Conservation (phyloP, 2,329 filamentous ascomycete species). For the Colletotrichum navitas region DNA sequence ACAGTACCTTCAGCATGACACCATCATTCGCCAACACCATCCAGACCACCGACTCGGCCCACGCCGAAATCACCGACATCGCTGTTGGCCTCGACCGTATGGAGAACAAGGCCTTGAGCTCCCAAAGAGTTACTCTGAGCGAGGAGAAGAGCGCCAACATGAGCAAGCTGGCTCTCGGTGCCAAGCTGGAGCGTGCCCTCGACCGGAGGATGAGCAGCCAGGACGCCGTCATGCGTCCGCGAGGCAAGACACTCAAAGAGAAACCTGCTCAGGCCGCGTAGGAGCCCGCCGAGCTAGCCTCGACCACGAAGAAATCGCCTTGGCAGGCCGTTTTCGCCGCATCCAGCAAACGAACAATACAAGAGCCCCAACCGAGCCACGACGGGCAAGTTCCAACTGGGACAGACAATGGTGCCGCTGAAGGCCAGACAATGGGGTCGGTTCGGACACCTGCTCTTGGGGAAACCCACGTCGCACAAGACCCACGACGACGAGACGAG, state of each 20-base stretch:
- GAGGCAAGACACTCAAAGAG: conserved; percentile 54
- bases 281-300: background rate
- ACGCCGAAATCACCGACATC: conserved; percentile 75
- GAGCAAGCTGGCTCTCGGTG: conserved; percentile 87
- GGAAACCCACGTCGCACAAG: background rate
- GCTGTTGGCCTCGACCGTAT: conserved; percentile 86
- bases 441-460: background rate
- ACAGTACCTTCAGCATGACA: conserved; percentile 71
- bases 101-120: conserved; percentile 86
- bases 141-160: conserved; percentile 85
- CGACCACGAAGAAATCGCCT: conserved; percentile 4
- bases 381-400: background rate
- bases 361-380: background rate
- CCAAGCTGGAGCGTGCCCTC: conserved; percentile 90
- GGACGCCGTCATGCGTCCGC: conserved; percentile 84
- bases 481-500: conserved; percentile 1
- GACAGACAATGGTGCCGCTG: background rate
- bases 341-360: conserved; percentile 6
- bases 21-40: conserved; percentile 71
- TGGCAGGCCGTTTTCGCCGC: conserved; percentile 5
- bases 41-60: conserved; percentile 65
- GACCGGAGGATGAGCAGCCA: conserved; percentile 88
- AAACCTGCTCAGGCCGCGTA: conserved; percentile 46
- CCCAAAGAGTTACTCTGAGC: conserved; percentile 84
- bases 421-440: background rate